These are phyloP conservation scores for Chondrus crispus DNA, from an alignment of 23 red algal genomes.

Conservation along the genomic window DNA sequence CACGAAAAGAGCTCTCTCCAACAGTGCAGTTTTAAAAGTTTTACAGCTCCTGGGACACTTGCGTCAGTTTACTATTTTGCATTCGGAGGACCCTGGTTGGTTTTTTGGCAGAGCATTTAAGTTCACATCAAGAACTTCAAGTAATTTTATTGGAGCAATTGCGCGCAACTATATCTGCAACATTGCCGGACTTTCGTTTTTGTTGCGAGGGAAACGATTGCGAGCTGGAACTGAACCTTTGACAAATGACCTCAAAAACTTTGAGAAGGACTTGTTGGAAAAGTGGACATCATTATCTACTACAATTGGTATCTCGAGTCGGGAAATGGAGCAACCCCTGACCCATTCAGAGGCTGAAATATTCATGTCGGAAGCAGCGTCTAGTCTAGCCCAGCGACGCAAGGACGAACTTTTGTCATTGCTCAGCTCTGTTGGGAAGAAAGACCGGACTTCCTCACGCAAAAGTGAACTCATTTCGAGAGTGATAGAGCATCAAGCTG, in stretches of 20 bases:
- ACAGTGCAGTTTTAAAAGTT: background rate
- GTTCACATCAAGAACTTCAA: background rate
- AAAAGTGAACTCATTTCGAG: background rate
- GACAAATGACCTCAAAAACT: background rate
- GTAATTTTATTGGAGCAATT: background rate
- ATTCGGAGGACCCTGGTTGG: constrained; percentile 4
- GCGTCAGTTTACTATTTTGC: background rate
- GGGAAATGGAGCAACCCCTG: background rate
- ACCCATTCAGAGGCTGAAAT: too few relatives aligned
- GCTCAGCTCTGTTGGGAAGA: background rate
- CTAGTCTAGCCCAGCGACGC: background rate
- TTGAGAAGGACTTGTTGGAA: background rate
- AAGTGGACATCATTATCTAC: background rate
- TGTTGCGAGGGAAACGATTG: too few relatives aligned
- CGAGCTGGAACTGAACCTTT: too few relatives aligned
- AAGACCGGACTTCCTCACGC: background rate
- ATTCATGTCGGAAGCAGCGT: background rate
- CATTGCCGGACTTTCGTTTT: too few relatives aligned
- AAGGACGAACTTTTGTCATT: background rate
- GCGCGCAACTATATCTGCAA: background rate
- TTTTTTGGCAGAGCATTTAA: background rate
- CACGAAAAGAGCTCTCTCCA: too few relatives aligned
- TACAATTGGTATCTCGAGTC: background rate
- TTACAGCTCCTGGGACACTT: background rate
- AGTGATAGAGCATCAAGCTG: background rate